Evolutionary conservation across 768 basidiomycete genomes (phyloP).

Genomic region (Leucosporidium creatinivorum): DNA sequence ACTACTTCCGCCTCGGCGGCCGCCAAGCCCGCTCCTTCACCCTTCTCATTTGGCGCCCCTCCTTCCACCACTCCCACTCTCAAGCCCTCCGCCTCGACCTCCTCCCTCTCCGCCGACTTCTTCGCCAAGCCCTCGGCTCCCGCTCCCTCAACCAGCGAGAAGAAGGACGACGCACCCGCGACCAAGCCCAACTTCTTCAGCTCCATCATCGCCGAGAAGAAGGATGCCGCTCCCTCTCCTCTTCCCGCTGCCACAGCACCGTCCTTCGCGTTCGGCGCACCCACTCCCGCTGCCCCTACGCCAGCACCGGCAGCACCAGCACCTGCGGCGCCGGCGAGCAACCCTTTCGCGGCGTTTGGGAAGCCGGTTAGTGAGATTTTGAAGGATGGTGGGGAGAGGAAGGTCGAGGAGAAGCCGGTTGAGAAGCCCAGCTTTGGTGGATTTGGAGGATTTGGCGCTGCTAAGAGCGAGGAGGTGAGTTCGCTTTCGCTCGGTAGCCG

Average conservation of each 20-base stretch:
- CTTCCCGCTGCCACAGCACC: background rate
- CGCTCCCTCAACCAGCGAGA: background rate
- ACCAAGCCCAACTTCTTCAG: conserved; percentile 59
- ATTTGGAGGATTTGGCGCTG: background rate
- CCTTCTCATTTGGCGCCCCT: background rate
- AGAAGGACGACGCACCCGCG: conserved; percentile 10
- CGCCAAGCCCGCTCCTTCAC: background rate
- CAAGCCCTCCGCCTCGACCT: conserved; percentile 14
- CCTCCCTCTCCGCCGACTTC: conserved; percentile 26
- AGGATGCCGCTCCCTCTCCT: background rate
- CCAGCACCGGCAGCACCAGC: background rate
- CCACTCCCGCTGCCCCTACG: background rate
- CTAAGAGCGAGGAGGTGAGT: conserved; percentile 10
- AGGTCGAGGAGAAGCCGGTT: background rate
- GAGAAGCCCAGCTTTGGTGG: background rate
- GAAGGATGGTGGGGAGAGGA: background rate
- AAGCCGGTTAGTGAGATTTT: conserved; percentile 29
- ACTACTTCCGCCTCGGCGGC: background rate
- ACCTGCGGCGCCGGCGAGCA: background rate
- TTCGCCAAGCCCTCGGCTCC: conserved; percentile 16
- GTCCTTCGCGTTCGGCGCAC: conserved; percentile 17
- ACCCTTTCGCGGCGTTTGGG: conserved; percentile 32
- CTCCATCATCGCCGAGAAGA: conserved; percentile 42
- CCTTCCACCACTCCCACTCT: background rate
- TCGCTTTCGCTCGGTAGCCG: background rate